phyloP scores from a whole-genome alignment of 2,329 filamentous ascomycete genomes.

The Teratosphaeria gauchensis region DNA sequence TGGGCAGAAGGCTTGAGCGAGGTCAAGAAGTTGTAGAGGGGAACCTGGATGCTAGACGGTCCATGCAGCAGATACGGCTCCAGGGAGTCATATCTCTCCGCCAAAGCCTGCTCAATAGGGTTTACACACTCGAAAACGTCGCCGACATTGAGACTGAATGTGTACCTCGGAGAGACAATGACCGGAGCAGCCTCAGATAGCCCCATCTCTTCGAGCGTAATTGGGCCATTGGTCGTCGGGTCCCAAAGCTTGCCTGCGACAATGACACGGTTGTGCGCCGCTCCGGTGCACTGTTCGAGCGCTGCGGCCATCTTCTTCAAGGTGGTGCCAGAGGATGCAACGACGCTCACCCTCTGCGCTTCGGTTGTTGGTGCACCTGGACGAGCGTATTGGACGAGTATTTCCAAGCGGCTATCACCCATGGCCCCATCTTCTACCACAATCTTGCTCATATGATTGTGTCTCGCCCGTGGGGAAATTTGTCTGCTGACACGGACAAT shows the following conservation, averaged over 20 bases:
- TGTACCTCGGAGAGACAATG: slow-evolving; percentile 17
- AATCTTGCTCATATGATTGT: background rate
- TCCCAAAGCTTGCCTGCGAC: slow-evolving; percentile 15
- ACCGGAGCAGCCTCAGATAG: slow-evolving; percentile 15
- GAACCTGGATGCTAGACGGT: slow-evolving; percentile 48
- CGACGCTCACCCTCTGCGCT: slow-evolving; percentile 5
- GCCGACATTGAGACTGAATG: slow-evolving; percentile 13
- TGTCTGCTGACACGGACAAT: background rate
- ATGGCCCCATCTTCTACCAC: background rate
- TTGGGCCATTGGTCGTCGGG: slow-evolving; percentile 4
- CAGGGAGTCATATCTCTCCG: slow-evolving; percentile 72
- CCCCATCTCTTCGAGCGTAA: slow-evolving; percentile 12
- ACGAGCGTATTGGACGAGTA: background rate
- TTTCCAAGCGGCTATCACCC: background rate
- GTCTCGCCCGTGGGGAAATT: background rate
- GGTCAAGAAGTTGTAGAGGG: slow-evolving; percentile 52
- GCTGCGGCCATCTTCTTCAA: slow-evolving; percentile 13
- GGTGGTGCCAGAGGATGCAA: slow-evolving; percentile 6
- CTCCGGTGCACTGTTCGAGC: slow-evolving; percentile 15
- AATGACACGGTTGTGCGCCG: slow-evolving; percentile 15
- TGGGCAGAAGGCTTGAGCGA: slow-evolving; percentile 34
- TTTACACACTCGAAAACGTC: slow-evolving; percentile 19
- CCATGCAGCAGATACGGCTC: slow-evolving; percentile 61
- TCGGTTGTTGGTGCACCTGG: background rate
- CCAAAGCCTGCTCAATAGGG: slow-evolving; percentile 65